Percentiles rank a stretch among this genome's conserved stretches.
These are phyloP conservation scores for Coemansia sp. DNA, from an alignment of 192 early-diverging fungal species.

Conservation along the genomic window DNA sequence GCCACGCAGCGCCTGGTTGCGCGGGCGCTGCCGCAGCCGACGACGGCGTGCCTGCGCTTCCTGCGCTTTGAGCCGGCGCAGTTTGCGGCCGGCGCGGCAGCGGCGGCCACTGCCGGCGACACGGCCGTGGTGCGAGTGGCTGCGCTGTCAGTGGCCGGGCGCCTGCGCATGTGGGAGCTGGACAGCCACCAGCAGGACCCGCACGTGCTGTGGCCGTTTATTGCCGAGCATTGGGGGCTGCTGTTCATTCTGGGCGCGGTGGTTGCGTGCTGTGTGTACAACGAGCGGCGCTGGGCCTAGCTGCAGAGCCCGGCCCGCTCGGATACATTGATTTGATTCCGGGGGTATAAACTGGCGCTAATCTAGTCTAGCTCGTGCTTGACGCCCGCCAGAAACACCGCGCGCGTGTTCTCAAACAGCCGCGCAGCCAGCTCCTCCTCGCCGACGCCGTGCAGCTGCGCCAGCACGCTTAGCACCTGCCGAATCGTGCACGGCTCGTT, in stretches of 20 bases:
- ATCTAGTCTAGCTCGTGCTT: no score
- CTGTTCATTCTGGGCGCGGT: constrained; percentile 48
- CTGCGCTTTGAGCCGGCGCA: constrained; percentile 35
- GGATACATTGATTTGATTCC: no score
- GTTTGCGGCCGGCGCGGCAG: constrained; percentile 1
- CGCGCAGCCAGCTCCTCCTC: constrained; percentile 54
- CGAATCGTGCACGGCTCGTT: constrained; percentile 83
- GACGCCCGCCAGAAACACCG: constrained; percentile 61
- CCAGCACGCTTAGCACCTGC: constrained; percentile 66
- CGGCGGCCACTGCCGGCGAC: neutral
- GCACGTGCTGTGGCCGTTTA: constrained; percentile 49
- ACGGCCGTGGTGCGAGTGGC: constrained; percentile 15
- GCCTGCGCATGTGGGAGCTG: constrained; percentile 46
- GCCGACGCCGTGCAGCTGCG: constrained; percentile 55
- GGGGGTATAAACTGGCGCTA: no score
- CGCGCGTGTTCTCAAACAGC: constrained; percentile 63
- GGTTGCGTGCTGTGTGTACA: constrained; percentile 47
- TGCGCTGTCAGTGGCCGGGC: constrained; percentile 26
- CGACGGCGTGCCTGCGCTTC: constrained; percentile 42
- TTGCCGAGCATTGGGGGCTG: constrained; percentile 50
- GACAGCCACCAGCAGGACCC: constrained; percentile 40
- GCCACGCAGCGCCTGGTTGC: constrained; percentile 30
- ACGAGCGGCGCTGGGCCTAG: constrained; percentile 46
- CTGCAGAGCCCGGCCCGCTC: no score
- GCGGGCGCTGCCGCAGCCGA: constrained; percentile 25